Evolutionary conservation across 2,329 filamentous ascomycete species (phyloP), one percentile per base, ranked within the genome.

Genomic region (Calonectria naviculata): DNA sequence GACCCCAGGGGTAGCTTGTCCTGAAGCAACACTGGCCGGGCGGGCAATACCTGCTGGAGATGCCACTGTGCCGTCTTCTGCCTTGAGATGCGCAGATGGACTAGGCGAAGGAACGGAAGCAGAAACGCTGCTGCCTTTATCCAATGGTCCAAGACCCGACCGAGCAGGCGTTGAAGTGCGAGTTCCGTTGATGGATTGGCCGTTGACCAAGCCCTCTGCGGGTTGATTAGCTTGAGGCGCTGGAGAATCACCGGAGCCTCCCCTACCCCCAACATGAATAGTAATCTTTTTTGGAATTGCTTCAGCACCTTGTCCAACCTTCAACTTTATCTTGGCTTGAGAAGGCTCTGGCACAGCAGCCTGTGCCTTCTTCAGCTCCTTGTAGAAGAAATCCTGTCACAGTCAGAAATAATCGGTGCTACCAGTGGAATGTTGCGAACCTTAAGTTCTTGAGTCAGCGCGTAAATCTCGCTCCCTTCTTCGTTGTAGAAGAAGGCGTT

Each of bases 401-500:
- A n/a, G 71, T 80, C 56, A 81, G 73, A 67, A 7, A 66, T 47
- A 38, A 10, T 15, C 1, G 24, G n/a, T 26, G 4, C 5, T 29
- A 5, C 13, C 13, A 3, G 17, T 7, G 13, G 8, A 4, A 15
- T n/a, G 5, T 10, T 15, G 77, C 78, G 60, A 85, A 94, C 94
- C 90, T 97, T 92, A 8, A 98, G 89, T 71, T 97, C 92, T 60
- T 92, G 90, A 0, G 95, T 94, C 71, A 97, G 86, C 26, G 90
- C 87, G 74, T 92, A 94, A 63, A 98, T 95, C 19, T 95, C 93
- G 78, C 95, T 98, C 5, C 93, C 94, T 79, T 98, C 95, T 81
- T 98, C 94, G 76, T 98, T 98, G 86, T 96, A 98, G 70, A 93
- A 93, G 78, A 92, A 93, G 0, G 95, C 95, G 82, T 98, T 98